These are phyloP conservation scores for Pneumocystis sp. DNA, from an alignment of 1,139 yeast species.

Conservation along the genomic window DNA sequence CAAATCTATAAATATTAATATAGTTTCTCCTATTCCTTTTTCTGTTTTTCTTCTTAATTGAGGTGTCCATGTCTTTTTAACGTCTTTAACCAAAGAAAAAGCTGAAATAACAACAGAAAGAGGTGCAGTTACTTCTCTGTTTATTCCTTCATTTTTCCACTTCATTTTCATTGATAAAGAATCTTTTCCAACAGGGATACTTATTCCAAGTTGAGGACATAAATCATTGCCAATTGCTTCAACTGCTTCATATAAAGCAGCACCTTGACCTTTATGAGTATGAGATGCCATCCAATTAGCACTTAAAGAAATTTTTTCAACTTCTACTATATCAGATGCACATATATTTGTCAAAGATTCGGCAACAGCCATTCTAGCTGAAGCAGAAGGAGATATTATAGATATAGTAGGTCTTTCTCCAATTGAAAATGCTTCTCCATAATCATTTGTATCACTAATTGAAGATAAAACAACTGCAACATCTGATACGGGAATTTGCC, in stretches of 20 bases:
- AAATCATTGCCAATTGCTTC: conserved; percentile 90
- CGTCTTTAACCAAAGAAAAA: conserved; percentile 72
- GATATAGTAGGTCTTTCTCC: conserved; percentile 94
- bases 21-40: conserved; percentile 32
- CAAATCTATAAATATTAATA: conserved; percentile 67
- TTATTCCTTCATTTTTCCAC: conserved; percentile 46
- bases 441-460: conserved; percentile 55
- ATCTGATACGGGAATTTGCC: conserved; percentile 99
- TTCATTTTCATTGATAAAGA: conserved; percentile 99
- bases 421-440: conserved; percentile 96
- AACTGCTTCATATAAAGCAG: conserved; percentile 89
- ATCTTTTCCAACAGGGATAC: conserved; percentile 97
- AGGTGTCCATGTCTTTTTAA: conserved; percentile 93
- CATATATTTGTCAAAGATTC: conserved; percentile 78
- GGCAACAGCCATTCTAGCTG: conserved; percentile 95
- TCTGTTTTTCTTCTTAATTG: conserved; percentile 36
- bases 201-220: conserved; percentile 81
- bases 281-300: conserved; percentile 99
- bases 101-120: conserved; percentile 85
- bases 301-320: conserved; percentile 67
- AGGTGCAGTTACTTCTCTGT: conserved; percentile 84
- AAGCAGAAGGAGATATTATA: conserved; percentile 77
- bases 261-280: conserved; percentile 87
- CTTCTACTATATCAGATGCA: conserved; percentile 74
- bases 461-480: conserved; percentile 94